phyloP scores from a whole-genome alignment of 2,329 filamentous ascomycete species.

The Exophiala viscosa region DNA sequence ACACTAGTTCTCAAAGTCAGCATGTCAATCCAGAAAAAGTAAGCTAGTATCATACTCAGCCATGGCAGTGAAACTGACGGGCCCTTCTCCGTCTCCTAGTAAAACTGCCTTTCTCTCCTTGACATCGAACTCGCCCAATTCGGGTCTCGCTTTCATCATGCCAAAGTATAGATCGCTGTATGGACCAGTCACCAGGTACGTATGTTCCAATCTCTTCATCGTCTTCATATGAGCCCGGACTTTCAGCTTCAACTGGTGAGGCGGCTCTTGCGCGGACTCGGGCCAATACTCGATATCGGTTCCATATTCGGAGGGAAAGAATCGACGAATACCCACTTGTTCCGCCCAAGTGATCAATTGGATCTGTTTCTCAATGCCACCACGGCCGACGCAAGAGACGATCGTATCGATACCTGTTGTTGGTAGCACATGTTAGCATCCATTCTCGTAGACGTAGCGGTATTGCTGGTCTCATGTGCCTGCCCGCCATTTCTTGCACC shows the following conservation, averaged over 20 bases:
- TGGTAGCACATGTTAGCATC: not conserved
- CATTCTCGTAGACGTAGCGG: not conserved
- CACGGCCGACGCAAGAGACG: slow-evolving; percentile 61
- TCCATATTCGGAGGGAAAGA: slow-evolving; percentile 66
- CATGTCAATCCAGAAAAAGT: not conserved
- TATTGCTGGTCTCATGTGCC: not conserved
- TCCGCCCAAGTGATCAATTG: slow-evolving; percentile 60
- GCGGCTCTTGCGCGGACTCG: slow-evolving; percentile 57
- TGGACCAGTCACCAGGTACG: slow-evolving; percentile 67
- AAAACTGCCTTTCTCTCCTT: slow-evolving; percentile 56
- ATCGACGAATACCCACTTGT: slow-evolving; percentile 55
- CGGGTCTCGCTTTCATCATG: slow-evolving; percentile 36
- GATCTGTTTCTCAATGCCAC: slow-evolving; percentile 59
- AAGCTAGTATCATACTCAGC: slow-evolving; percentile 51
- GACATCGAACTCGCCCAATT: slow-evolving; percentile 58
- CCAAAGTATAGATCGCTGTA: slow-evolving; percentile 63
- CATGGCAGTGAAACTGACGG: slow-evolving; percentile 67
- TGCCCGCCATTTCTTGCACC: not conserved
- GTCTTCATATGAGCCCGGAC: slow-evolving; percentile 58
- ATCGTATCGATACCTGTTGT: slow-evolving; percentile 57
- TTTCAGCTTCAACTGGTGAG: slow-evolving; percentile 67
- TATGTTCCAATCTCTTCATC: slow-evolving; percentile 53
- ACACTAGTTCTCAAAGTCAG: slow-evolving; percentile 46
- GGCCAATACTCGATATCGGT: slow-evolving; percentile 62
- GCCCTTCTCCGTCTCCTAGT: slow-evolving; percentile 59